phyloP scores from a whole-genome alignment of 495 filamentous ascomycete genomes.

The Tuber brumale region DNA sequence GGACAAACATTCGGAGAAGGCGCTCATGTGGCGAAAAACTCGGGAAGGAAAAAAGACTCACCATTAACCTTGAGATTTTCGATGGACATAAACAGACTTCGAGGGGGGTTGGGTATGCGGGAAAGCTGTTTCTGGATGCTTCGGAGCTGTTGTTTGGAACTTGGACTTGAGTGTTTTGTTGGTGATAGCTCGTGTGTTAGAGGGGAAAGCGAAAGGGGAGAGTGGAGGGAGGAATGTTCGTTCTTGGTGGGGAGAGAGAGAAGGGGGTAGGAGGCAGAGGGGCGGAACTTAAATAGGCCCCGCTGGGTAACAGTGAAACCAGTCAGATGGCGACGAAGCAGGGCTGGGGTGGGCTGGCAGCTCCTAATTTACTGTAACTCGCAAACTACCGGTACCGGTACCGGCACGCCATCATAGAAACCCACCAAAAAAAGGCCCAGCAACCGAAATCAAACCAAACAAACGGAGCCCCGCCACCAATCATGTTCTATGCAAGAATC shows the following conservation, averaged over 20 bases:
- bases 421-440: neutral
- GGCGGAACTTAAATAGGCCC: slow-evolving; percentile 36
- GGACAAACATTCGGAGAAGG: slow-evolving; percentile 11
- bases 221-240: slow-evolving; percentile 16
- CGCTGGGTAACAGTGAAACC: neutral
- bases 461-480: neutral
- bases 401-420: neutral
- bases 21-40: slow-evolving; percentile 9
- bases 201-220: slow-evolving; percentile 11
- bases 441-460: neutral
- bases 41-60: slow-evolving; percentile 50
- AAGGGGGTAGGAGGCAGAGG: slow-evolving; percentile 29
- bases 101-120: slow-evolving; percentile 30
- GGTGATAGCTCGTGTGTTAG: slow-evolving; percentile 7
- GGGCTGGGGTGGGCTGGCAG: neutral
- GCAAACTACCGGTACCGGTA: neutral
- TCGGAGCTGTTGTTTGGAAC: slow-evolving; percentile 11
- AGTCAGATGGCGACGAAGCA: neutral
- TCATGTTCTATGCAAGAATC: neutral
- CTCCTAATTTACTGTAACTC: neutral
- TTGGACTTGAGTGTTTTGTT: slow-evolving; percentile 4
- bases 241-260: slow-evolving; percentile 31
- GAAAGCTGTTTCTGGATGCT: slow-evolving; percentile 29
- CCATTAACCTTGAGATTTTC: slow-evolving; percentile 99
- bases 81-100: slow-evolving; percentile 90